phyloP scores from a whole-genome alignment of 2,329 filamentous ascomycete species.

The Peltaster fructicola region DNA sequence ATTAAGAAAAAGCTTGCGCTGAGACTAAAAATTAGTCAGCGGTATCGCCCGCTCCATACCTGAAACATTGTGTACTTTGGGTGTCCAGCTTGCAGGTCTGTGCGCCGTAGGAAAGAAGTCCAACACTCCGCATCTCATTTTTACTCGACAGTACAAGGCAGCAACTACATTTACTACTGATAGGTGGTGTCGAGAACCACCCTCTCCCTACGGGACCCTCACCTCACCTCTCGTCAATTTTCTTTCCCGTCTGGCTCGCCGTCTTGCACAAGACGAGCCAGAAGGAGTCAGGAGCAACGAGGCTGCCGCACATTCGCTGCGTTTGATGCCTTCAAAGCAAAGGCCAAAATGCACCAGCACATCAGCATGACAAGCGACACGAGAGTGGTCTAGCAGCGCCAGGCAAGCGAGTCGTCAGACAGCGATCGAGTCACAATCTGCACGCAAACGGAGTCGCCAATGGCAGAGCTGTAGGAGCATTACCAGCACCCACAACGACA shows the following conservation, averaged over 20 bases:
- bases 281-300: conserved; percentile 8
- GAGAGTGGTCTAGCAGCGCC: conserved; percentile 76
- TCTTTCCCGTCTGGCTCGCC: conserved; percentile 15
- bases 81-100: too few species aligned
- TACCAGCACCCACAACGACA: conserved; percentile 21
- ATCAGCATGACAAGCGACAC: conserved; percentile 43
- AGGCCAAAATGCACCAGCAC: conserved; percentile 24
- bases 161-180: too few species aligned
- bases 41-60: too few species aligned
- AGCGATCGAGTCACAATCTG: conserved; percentile 30
- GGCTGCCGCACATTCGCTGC: conserved; percentile 4
- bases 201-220: conserved; percentile 5
- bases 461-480: conserved; percentile 19
- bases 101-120: too few species aligned
- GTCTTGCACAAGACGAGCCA: conserved; percentile 13
- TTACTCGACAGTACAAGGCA: too few species aligned
- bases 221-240: conserved; percentile 1
- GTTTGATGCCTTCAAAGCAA: conserved; percentile 32
- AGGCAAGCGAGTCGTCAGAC: conserved; percentile 45
- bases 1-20: too few species aligned
- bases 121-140: too few species aligned
- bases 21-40: too few species aligned
- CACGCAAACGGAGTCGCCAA: conserved; percentile 26
- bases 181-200: too few species aligned
- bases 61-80: too few species aligned